Evolutionary conservation across 192 early-diverging fungal genomes (phyloP).

Genomic region (Pilaira anomala): DNA sequence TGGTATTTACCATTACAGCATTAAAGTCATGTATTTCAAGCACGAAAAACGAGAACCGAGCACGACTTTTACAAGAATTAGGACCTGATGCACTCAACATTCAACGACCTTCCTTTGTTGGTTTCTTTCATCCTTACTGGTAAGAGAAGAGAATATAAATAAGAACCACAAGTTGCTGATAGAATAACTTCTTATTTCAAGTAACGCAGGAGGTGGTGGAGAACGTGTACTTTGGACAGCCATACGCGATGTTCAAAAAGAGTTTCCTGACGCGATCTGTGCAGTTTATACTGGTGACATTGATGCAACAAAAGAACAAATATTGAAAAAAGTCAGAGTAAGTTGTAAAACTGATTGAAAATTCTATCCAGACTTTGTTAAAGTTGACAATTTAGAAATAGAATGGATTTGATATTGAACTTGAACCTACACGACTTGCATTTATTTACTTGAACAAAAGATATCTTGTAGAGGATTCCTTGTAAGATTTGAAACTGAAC

Average conservation of each 20-base stretch:
- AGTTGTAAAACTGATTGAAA: not conserved
- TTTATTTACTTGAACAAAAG: conserved; percentile 67
- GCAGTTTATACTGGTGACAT: conserved; percentile 83
- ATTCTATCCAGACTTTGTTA: not conserved
- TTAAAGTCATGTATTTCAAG: conserved; percentile 18
- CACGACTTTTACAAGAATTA: conserved; percentile 25
- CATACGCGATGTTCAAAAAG: conserved; percentile 73
- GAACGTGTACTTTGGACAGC: conserved; percentile 95
- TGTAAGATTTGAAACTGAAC: conserved; percentile 38
- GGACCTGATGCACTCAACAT: conserved; percentile 6
- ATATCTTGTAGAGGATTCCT: conserved; percentile 63
- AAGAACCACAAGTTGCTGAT: not conserved
- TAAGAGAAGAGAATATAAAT: conserved; percentile 25
- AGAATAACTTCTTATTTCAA: conserved; percentile 23
- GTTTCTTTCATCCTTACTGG: conserved; percentile 95
- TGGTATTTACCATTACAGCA: not conserved
- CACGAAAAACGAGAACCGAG: conserved; percentile 26
- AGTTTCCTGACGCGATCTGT: conserved; percentile 62
- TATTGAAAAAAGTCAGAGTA: conserved; percentile 66
- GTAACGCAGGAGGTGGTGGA: conserved; percentile 90
- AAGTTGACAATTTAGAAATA: not conserved
- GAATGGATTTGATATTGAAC: conserved; percentile 60
- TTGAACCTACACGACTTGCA: conserved; percentile 52
- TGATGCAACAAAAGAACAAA: conserved; percentile 44
- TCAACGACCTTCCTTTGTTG: conserved; percentile 44